Base-by-base conservation (phyloP, 257 asterid genomes). In the Coffea canephora region DNA sequence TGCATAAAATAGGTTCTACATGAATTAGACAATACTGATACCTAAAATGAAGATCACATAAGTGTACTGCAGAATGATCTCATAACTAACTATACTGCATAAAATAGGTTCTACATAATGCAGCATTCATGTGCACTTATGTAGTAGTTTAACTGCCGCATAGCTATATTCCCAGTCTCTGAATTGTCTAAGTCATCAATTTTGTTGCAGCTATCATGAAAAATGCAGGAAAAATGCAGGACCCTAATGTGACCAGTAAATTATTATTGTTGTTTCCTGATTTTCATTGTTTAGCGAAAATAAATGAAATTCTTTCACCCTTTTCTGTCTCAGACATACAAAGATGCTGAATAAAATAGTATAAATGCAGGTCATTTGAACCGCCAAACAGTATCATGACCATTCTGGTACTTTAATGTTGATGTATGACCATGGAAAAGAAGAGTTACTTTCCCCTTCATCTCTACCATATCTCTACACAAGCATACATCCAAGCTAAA, bases 1-100 rank as follows among this genome's bases (percentile, higher is more conserved):
- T 92, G 97, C 82, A 85, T 69, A 46, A 39, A 52, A 80, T 12
- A 46, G 19, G 78, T 45, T 52, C n/a, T 23, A 27, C 18, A 25
- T 15, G 36, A n/a, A 13, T 68, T 1, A 36, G 23, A 10, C 27
- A 16, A 64, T 46, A 49, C 49, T 55, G 67, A 65, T 45, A 7
- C 57, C 5, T 36, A 52, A 48, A 49, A 25, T 27, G 39, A 79
- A 62, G 73, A 19, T n/a, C 27, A 43, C 23, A 25, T 9, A 25
- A 27, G 7, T n/a, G 41, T 78, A 68, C 25, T 23, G 31, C 65
- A 46, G 23, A 55, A 70, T 27, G 3, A 78, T 27, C 59, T 6
- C 43, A n/a, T 31, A 43, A 0, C 5, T 61, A 13, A 27, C 27
- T 65, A 0, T 31, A 31, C 31, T 31, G 31, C 31, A 31, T 0